Conservation (phyloP, 2,329 filamentous ascomycete species). For the Colletotrichum caudatum region DNA sequence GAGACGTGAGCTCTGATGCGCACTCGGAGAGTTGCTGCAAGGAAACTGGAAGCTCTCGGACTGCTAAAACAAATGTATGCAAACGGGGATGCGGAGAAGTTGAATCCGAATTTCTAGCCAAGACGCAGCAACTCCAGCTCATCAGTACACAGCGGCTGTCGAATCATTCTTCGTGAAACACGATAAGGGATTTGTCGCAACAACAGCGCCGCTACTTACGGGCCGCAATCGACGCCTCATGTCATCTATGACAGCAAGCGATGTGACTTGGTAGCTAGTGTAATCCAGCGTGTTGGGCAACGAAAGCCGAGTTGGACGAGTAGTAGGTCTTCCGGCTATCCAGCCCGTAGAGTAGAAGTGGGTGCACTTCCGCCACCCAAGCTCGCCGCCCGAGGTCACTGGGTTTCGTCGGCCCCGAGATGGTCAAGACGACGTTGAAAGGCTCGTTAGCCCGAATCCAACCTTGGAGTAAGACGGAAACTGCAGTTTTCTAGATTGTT, state of each 20-base stretch:
- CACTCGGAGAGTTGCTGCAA: too few relatives aligned
- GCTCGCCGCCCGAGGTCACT: neutral
- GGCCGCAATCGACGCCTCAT: too few relatives aligned
- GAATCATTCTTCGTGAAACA: neutral
- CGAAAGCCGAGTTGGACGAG: neutral
- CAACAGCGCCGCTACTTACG: too few relatives aligned
- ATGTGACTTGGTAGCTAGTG: neutral
- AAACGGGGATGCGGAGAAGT: too few relatives aligned
- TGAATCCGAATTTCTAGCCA: too few relatives aligned
- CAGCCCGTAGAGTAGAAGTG: neutral
- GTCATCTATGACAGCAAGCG: neutral
- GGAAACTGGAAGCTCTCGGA: neutral
- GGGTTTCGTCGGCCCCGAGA: neutral
- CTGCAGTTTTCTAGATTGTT: neutral
- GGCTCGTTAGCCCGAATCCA: neutral
- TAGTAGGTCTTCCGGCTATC: too few relatives aligned
- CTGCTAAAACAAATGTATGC: neutral
- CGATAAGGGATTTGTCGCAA: neutral
- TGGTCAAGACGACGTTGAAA: neutral
- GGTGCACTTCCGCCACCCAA: neutral
- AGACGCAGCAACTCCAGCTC: neutral
- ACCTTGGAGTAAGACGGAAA: neutral
- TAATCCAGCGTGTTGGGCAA: neutral
- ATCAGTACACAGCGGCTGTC: neutral
- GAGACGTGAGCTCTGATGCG: neutral